Evolutionary conservation across 31 red algal genomes (phyloP).

Genomic region (Bonnemaisonia californica): DNA sequence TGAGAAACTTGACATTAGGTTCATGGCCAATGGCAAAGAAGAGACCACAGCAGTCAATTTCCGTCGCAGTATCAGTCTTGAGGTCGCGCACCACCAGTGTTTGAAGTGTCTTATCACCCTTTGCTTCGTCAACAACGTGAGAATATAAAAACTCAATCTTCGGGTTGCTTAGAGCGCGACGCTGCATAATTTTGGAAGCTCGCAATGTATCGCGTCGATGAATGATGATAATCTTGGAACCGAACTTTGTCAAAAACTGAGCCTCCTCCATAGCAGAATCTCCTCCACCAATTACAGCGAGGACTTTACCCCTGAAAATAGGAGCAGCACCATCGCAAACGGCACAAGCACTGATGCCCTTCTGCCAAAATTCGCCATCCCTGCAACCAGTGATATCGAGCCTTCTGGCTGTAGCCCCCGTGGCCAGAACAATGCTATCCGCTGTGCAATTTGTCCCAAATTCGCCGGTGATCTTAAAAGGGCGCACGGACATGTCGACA

Average conservation of each 20-base stretch:
- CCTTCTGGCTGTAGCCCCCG: slow-evolving; percentile 90
- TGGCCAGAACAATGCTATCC: slow-evolving; percentile 84
- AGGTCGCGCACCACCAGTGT: slow-evolving; percentile 72
- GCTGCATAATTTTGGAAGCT: slow-evolving; percentile 96
- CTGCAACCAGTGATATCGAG: slow-evolving; percentile 85
- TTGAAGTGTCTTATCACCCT: slow-evolving; percentile 77
- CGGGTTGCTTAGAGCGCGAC: slow-evolving; percentile 70
- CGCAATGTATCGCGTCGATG: slow-evolving; percentile 90
- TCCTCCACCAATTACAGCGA: slow-evolving; percentile 97
- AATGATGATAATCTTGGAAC: slow-evolving; percentile 82
- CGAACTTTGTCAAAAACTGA: slow-evolving; percentile 96
- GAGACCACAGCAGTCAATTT: slow-evolving; percentile 75
- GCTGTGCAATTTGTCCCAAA: slow-evolving; percentile 46
- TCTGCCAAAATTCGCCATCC: slow-evolving; percentile 95
- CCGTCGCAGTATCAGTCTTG: slow-evolving; percentile 45
- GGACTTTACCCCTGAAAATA: slow-evolving; percentile 79
- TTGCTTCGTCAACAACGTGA: slow-evolving; percentile 75
- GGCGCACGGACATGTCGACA: slow-evolving; percentile 76
- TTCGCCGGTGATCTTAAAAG: slow-evolving; percentile 73
- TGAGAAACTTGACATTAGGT: slow-evolving; percentile 90
- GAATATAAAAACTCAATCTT: slow-evolving; percentile 92
- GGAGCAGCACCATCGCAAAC: slow-evolving; percentile 99
- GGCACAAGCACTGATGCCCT: slow-evolving; percentile 94
- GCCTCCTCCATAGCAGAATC: slow-evolving; percentile 99
- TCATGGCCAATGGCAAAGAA: slow-evolving; percentile 99